Evolutionary conservation across 2,329 filamentous ascomycete species (phyloP).

Genomic region (Ceratocystis albifundus): DNA sequence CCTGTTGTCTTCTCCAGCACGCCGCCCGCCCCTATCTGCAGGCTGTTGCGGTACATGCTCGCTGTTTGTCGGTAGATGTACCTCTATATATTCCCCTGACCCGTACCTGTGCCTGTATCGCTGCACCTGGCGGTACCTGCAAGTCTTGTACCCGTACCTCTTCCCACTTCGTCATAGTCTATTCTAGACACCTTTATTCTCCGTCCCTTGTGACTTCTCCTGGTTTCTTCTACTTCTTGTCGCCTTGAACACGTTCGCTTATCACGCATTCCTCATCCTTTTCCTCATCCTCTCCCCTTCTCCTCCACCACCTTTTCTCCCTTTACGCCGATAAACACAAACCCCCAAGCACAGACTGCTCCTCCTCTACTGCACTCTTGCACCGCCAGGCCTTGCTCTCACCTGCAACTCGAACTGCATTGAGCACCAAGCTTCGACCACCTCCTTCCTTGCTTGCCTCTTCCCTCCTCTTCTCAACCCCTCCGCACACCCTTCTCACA

Average conservation of each 20-base stretch:
- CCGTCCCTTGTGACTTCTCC: neutral
- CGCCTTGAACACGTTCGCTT: neutral
- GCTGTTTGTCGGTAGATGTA: too few species aligned
- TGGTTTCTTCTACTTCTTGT: neutral
- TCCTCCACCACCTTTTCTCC: neutral
- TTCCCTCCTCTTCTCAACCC: neutral
- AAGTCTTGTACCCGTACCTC: neutral
- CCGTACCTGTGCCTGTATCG: neutral
- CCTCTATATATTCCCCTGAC: neutral
- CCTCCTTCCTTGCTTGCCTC: neutral
- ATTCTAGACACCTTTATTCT: neutral
- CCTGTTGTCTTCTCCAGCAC: neutral
- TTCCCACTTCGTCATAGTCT: neutral
- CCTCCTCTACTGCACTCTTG: neutral
- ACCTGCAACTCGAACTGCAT: constrained; percentile 6
- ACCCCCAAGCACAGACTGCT: constrained; percentile 2
- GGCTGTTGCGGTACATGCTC: too few species aligned
- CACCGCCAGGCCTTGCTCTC: neutral
- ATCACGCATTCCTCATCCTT: constrained; percentile 2
- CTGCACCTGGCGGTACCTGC: neutral
- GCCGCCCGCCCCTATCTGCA: too few species aligned
- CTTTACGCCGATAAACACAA: neutral
- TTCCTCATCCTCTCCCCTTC: constrained; percentile 1
- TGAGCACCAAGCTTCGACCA: constrained; percentile 6
- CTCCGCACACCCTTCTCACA: neutral